phyloP scores from a whole-genome alignment of 2,329 filamentous ascomycete genomes.

The Emmonsiellopsis sp. region DNA sequence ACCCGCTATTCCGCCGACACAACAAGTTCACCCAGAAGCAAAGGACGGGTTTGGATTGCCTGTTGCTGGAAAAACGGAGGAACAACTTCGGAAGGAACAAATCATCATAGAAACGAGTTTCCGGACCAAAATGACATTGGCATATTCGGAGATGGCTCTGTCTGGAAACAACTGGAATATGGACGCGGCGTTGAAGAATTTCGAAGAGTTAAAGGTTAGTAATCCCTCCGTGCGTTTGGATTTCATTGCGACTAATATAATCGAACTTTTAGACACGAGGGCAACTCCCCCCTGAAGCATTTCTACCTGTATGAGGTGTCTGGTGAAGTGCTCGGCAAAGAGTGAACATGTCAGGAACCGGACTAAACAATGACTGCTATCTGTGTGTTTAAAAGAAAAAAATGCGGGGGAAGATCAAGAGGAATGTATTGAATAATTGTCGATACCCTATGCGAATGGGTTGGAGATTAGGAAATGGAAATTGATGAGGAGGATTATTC shows the following conservation, averaged over 20 bases:
- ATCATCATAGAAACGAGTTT: slow-evolving; percentile 62
- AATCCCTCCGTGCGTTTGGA: not conserved
- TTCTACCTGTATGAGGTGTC: slow-evolving; percentile 9
- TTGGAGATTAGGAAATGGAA: not conserved
- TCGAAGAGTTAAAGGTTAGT: slow-evolving; percentile 64
- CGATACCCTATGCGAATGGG: not conserved
- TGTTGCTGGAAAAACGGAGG: slow-evolving; percentile 35
- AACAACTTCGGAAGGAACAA: slow-evolving; percentile 57
- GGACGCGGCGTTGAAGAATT: slow-evolving; percentile 63
- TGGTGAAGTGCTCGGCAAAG: not conserved
- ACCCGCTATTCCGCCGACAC: slow-evolving; percentile 16
- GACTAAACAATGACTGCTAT: not conserved
- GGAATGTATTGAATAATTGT: too few relatives aligned
- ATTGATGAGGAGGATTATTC: not conserved
- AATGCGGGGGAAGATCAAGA: too few relatives aligned
- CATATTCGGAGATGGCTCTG: slow-evolving; percentile 75
- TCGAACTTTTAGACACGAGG: slow-evolving; percentile 9
- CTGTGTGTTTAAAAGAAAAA: too few relatives aligned
- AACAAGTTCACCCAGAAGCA: slow-evolving; percentile 18
- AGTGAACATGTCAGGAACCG: not conserved
- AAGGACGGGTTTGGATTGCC: slow-evolving; percentile 33
- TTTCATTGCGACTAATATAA: not conserved
- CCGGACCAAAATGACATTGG: slow-evolving; percentile 68
- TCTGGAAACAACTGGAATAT: slow-evolving; percentile 73
- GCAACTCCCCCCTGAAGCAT: slow-evolving; percentile 13